Conservation (phyloP, 495 filamentous ascomycete genomes). For the Daldinia vernicosa region DNA sequence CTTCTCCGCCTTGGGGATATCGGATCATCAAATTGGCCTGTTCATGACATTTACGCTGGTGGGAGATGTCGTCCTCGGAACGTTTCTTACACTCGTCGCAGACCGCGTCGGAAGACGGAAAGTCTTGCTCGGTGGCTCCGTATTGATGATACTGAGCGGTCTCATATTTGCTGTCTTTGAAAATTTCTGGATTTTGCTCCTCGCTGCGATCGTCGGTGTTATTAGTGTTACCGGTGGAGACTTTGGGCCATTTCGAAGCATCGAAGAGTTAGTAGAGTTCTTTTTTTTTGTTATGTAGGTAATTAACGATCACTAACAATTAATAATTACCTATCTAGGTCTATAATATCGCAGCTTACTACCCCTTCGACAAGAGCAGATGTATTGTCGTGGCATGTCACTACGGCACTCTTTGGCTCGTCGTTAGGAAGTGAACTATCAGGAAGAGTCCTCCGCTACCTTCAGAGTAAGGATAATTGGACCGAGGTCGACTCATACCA, state of each 20-base stretch:
- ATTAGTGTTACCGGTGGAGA: slow-evolving; percentile 85
- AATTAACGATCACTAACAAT: too few relatives aligned
- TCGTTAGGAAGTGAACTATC: slow-evolving; percentile 71
- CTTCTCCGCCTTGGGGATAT: slow-evolving; percentile 69
- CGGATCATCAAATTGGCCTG: slow-evolving; percentile 78
- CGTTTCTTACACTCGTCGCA: slow-evolving; percentile 77
- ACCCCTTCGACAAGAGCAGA: slow-evolving; percentile 68
- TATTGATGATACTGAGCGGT: slow-evolving; percentile 74
- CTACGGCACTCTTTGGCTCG: slow-evolving; percentile 66
- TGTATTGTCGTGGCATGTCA: slow-evolving; percentile 83
- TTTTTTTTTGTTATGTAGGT: too few relatives aligned
- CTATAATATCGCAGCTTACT: slow-evolving; percentile 77
- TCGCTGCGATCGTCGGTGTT: slow-evolving; percentile 80
- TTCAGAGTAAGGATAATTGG: slow-evolving; percentile 61
- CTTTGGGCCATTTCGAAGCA: slow-evolving; percentile 82
- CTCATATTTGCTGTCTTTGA: slow-evolving; percentile 70
- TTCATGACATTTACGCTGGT: slow-evolving; percentile 89
- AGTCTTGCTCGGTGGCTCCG: slow-evolving; percentile 73
- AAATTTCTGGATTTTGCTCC: slow-evolving; percentile 78
- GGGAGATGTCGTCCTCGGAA: slow-evolving; percentile 81
- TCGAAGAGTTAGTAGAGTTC: slow-evolving; percentile 68
- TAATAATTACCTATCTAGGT: slow-evolving; percentile 45
- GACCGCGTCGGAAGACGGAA: slow-evolving; percentile 75
- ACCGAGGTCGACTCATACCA: slow-evolving; percentile 69
- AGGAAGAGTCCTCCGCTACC: slow-evolving; percentile 69